phyloP scores from a whole-genome alignment of 352 stramenopile species.

The Phytophthora ohioensis region DNA sequence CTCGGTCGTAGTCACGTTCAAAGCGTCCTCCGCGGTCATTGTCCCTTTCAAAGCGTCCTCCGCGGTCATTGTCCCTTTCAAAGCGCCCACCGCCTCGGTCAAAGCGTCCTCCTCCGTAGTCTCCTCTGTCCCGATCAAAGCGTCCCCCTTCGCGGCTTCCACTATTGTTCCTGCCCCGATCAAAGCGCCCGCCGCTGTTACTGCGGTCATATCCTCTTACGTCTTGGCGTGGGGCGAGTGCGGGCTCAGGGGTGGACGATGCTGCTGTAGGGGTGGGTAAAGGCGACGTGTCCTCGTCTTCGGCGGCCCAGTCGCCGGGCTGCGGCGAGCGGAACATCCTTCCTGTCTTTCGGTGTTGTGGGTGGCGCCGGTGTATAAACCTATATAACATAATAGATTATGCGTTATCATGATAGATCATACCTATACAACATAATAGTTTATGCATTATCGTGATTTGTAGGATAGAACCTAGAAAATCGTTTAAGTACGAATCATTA shows the following conservation, averaged over 20 bases:
- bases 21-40: constrained; percentile 6
- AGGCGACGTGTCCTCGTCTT: constrained; percentile 64
- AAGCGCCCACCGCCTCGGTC: constrained; percentile 29
- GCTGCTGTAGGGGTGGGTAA: constrained; percentile 16
- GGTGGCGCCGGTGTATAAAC: background rate
- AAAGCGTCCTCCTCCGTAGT: constrained; percentile 19
- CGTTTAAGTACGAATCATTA: background rate
- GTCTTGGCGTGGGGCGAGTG: constrained; percentile 3
- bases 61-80: constrained; percentile 14
- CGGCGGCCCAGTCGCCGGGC: constrained; percentile 76
- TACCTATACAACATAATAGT: background rate
- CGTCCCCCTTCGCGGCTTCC: constrained; percentile 18
- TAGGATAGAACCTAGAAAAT: background rate
- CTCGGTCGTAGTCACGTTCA: background rate
- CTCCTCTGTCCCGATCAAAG: constrained; percentile 25
- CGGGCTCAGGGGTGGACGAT: background rate
- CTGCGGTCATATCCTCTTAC: constrained; percentile 20
- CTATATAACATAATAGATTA: background rate
- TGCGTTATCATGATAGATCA: background rate
- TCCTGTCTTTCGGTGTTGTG: constrained; percentile 1
- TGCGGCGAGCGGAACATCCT: constrained; percentile 80
- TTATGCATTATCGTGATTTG: background rate
- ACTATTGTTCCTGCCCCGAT: constrained; percentile 23
- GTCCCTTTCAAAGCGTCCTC: constrained; percentile 20
- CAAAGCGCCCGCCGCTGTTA: constrained; percentile 23